Percentiles rank a stretch among this genome's conserved stretches.
phyloP scores from a whole-genome alignment of 1,139 yeast species.

The Yamadazyma sp. region DNA sequence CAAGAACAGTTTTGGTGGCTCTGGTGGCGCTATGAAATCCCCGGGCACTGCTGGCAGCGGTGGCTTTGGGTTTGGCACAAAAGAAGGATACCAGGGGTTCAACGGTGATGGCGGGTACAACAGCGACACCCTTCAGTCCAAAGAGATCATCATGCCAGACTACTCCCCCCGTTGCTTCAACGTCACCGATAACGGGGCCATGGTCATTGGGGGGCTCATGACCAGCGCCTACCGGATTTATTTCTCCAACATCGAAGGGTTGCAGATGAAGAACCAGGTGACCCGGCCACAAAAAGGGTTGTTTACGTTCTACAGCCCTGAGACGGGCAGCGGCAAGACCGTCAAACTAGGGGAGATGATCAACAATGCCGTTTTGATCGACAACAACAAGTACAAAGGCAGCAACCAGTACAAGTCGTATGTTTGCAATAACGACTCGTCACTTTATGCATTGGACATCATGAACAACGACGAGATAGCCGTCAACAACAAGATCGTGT shows the following conservation, averaged over 20 bases:
- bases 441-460: slow-evolving; percentile 66
- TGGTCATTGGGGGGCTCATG: slow-evolving; percentile 73
- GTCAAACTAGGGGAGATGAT: slow-evolving; percentile 75
- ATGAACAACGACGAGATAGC: slow-evolving; percentile 48
- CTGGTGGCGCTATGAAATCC: slow-evolving; percentile 1
- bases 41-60: neutral
- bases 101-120: neutral
- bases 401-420: slow-evolving; percentile 38
- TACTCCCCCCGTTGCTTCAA: slow-evolving; percentile 70
- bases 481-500: slow-evolving; percentile 28
- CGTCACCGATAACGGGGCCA: slow-evolving; percentile 50
- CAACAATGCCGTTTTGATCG: slow-evolving; percentile 74
- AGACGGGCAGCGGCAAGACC: slow-evolving; percentile 46
- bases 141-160: slow-evolving; percentile 44
- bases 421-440: slow-evolving; percentile 81
- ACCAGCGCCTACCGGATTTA: slow-evolving; percentile 28
- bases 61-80: neutral
- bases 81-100: neutral
- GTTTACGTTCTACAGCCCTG: slow-evolving; percentile 55
- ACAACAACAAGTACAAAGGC: slow-evolving; percentile 24
- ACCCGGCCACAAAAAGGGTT: slow-evolving; percentile 49
- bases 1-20: slow-evolving; percentile 16
- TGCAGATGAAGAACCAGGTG: slow-evolving; percentile 17
- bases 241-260: slow-evolving; percentile 27
- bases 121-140: slow-evolving; percentile 9